Evolutionary conservation across 495 filamentous ascomycete species (phyloP), one percentile per base, ranked within the genome.

Genomic region (Xylaria longipes): DNA sequence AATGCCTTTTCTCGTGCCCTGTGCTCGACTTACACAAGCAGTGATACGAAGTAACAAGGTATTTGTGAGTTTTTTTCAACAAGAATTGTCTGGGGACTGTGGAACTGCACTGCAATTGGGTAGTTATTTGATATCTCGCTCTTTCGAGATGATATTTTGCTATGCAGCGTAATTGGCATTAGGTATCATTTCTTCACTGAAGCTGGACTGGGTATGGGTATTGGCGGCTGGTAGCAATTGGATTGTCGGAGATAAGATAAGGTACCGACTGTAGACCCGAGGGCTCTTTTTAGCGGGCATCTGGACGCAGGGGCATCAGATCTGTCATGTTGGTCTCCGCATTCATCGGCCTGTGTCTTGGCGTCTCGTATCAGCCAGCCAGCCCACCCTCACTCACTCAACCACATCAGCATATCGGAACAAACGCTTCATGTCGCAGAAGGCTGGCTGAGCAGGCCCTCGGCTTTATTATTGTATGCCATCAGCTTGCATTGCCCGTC

Each of bases 371-470:
- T 63, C 60, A 37, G n/a, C 15, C 52, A 17, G 35, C n/a, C 37
- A n/a, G n/a, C n/a, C n/a, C n/a, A n/a, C n/a, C n/a, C n/a, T n/a
- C n/a, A n/a, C 52, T 31, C n/a, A 25, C 37, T 15, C 60, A 43
- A 41, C 37, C n/a, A 63, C 22, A 3, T 63, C 57, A 6, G 3
- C 54, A n/a, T n/a, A n/a, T n/a, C n/a, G n/a, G n/a, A n/a, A n/a
- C 54, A 3, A 60, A 43, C 37, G 9, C 60, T 63, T 63, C 37
- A n/a, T 63, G 22, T 63, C n/a, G 22, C 3, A 43, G 37, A 43
- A 62, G 58, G 33, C 58, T 62, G 58, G 33, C 58, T 62, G 58
- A 62, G 58, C 58, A n/a, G 58, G 58, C n/a, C 3, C 58, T 62
- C 35, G 11, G 58, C 58, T 14, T 39, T 22, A 15, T 41, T 17